phyloP scores from a whole-genome alignment of 768 basidiomycete species.

The Suillus ampliporus region DNA sequence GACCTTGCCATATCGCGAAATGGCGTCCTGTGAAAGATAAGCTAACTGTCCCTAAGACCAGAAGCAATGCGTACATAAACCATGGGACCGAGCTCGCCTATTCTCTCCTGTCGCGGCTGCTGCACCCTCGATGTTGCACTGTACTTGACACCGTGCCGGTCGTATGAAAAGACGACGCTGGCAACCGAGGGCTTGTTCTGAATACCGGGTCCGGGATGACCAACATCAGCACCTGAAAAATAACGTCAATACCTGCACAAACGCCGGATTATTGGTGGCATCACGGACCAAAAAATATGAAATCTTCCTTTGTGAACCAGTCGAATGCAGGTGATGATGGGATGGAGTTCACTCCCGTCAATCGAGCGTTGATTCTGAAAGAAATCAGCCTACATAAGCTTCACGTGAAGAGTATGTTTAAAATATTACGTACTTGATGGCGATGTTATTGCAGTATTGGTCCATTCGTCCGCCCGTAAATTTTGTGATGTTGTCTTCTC shows the following conservation, averaged over 20 bases:
- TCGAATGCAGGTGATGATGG: slow-evolving; percentile 34
- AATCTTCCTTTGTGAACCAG: slow-evolving; percentile 32
- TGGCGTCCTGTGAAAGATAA: neutral
- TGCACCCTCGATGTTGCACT: slow-evolving; percentile 48
- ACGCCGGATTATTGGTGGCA: neutral
- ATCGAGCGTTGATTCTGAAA: slow-evolving; percentile 55
- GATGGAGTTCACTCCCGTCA: slow-evolving; percentile 54
- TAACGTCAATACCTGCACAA: neutral
- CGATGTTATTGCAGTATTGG: slow-evolving; percentile 44
- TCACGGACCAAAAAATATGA: slow-evolving; percentile 40
- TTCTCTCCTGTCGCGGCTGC: slow-evolving; percentile 52
- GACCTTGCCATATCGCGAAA: slow-evolving; percentile 16
- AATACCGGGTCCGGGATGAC: slow-evolving; percentile 65
- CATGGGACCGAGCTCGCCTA: slow-evolving; percentile 49
- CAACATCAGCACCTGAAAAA: slow-evolving; percentile 57
- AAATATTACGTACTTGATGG: slow-evolving; percentile 35
- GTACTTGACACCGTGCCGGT: slow-evolving; percentile 53
- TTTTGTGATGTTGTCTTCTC: slow-evolving; percentile 35
- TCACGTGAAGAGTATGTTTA: neutral
- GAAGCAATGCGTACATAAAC: slow-evolving; percentile 31
- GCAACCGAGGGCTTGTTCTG: slow-evolving; percentile 61
- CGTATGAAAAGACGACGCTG: slow-evolving; percentile 62
- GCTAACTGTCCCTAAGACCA: slow-evolving; percentile 13
- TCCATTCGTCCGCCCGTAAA: slow-evolving; percentile 26
- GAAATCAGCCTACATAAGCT: neutral